A percentile compares a stretch with the other conserved stretches of the same genome.
phyloP scores from a whole-genome alignment of 345 rosid species.

The Laguncularia racemosa region DNA sequence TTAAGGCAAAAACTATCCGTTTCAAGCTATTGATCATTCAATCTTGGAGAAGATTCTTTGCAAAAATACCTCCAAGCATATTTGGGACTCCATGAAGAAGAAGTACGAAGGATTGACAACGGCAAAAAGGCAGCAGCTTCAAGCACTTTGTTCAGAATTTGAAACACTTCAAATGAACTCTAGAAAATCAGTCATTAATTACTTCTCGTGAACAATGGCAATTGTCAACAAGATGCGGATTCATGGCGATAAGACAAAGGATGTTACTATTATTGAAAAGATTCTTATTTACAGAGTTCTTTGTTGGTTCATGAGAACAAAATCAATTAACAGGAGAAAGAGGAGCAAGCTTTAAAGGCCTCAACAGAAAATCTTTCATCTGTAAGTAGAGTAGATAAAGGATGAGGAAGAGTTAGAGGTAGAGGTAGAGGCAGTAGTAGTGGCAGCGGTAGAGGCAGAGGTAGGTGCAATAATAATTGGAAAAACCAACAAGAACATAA shows the following conservation, averaged over 20 bases:
- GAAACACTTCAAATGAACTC: not conserved
- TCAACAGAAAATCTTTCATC: too few relatives aligned
- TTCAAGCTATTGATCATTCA: not conserved
- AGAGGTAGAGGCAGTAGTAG: too few relatives aligned
- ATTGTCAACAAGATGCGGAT: not conserved
- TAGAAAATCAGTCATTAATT: not conserved
- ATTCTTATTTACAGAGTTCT: not conserved
- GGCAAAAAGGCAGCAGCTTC: not conserved
- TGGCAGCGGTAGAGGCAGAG: too few relatives aligned
- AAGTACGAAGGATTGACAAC: not conserved
- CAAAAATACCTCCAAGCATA: not conserved
- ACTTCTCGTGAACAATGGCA: not conserved
- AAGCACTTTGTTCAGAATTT: not conserved
- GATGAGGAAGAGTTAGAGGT: too few relatives aligned
- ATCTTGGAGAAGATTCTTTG: not conserved
- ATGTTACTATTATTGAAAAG: not conserved
- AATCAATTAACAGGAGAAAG: too few relatives aligned
- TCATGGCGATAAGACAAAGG: not conserved
- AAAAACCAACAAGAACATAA: too few relatives aligned
- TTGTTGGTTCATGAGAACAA: too few relatives aligned
- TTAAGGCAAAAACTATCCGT: constrained; percentile 3
- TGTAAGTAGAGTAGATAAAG: too few relatives aligned
- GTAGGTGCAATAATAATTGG: too few relatives aligned
- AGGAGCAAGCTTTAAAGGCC: too few relatives aligned
- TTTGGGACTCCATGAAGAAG: constrained; percentile 6